phyloP scores from a whole-genome alignment of 306 rosid species.

The Cicer chorassanicum region DNA sequence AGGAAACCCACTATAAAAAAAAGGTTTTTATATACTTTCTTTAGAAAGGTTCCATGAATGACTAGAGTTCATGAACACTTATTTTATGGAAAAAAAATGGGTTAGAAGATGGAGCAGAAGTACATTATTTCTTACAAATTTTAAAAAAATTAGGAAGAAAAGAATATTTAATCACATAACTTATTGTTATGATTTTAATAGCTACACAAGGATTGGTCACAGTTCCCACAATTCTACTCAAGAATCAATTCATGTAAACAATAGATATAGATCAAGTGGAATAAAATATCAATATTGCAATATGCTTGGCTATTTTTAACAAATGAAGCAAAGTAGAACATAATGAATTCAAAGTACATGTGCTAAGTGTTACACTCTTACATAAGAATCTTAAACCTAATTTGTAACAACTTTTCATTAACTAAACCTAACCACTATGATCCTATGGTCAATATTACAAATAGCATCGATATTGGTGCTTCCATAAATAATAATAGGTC shows the following conservation, averaged over 20 bases:
- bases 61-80: too few species aligned
- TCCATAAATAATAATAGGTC: not conserved
- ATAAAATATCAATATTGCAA: not conserved
- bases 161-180: too few species aligned
- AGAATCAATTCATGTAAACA: not conserved
- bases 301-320: not conserved
- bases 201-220: not conserved
- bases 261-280: not conserved
- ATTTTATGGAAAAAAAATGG: too few species aligned
- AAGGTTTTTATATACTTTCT: too few species aligned
- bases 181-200: not conserved
- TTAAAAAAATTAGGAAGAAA: too few species aligned
- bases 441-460: constrained; percentile 18
- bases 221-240: not conserved
- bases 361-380: not conserved
- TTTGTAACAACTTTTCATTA: not conserved
- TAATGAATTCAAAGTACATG: not conserved
- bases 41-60: too few species aligned
- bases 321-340: not conserved
- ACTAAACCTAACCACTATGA: constrained; percentile 2
- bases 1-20: too few species aligned
- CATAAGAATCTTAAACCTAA: not conserved
- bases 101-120: too few species aligned
- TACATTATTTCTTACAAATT: too few species aligned
- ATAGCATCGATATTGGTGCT: constrained; percentile 5